A percentile compares a stretch with the other conserved stretches of the same genome.
These are phyloP conservation scores for Gossypium schwendimanii DNA, from an alignment of 441 rosid species.

Conservation along the genomic window DNA sequence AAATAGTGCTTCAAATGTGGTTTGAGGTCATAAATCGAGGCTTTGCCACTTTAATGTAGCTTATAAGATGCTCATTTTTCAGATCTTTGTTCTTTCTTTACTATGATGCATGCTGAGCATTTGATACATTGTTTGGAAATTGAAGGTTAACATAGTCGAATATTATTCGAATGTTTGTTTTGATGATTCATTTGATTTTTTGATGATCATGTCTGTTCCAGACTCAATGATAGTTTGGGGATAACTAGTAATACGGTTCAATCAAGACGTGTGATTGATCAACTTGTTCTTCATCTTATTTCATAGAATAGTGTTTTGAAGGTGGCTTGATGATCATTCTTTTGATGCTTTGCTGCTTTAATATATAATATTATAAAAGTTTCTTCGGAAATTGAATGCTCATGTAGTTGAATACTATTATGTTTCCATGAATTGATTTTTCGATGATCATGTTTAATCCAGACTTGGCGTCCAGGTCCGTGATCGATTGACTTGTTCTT, in stretches of 20 bases:
- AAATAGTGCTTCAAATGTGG: not conserved
- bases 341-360: too few relatives aligned
- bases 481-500: not conserved
- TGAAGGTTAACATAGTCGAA: not conserved
- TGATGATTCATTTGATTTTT: not conserved
- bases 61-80: not conserved
- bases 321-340: too few relatives aligned
- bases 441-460: too few relatives aligned
- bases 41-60: not conserved
- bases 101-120: not conserved
- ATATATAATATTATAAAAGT: too few relatives aligned
- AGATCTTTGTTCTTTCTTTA: not conserved
- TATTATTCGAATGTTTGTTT: not conserved
- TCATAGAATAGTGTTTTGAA: not conserved
- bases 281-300: not conserved
- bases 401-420: too few relatives aligned
- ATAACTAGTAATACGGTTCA: not conserved
- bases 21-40: not conserved
- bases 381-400: too few relatives aligned
- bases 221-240: not conserved
- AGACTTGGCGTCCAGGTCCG: not conserved
- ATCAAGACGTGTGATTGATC: not conserved
- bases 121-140: not conserved
- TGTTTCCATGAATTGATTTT: too few relatives aligned
- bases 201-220: not conserved